Evolutionary conservation across 106 monocot species (phyloP), one percentile per base, ranked within the genome.

Genomic region (Phalaenopsis equestris): DNA sequence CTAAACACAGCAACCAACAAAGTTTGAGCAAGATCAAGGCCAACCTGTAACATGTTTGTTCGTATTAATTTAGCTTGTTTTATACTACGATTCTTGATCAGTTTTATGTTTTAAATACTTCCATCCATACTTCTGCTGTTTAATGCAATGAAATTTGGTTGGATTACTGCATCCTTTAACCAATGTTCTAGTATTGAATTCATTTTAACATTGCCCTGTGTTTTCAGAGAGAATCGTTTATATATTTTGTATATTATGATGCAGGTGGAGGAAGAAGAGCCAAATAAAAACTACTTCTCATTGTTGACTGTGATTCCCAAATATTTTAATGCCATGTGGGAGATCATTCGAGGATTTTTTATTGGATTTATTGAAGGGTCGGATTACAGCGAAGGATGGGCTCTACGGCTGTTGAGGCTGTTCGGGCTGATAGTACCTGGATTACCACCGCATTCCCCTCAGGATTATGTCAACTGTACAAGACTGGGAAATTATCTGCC

Each of bases 281-380:
- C 96, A 3, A 92, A 96, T 79, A 91, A 90, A 82, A 95, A 95
- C 77, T 95, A 90, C 77, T 95, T 95, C 82, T 86, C 87, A 2
- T 1, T 82, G 42, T 78, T 68, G 68, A 72, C 45, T 0, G 41
- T 89, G 76, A 55, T 90, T 23, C 84, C 94, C 48, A 94, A 85
- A 72, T 82, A 85, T 84, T 5, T 83, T 78, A 92, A 84, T 68
- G 88, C 92, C 2, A 12, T 72, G 49, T 86, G 83, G 85, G 96
- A 96, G 85, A 79, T 96, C 3, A 36, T 75, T 19, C 80, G 94
- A 39, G 85, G 92, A 67, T 90, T 90, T 39, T 18, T 84, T 19
- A 94, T 94, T 19, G 90, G 86, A 37, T 78, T 80, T 47, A 68
- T 77, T 18, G n/a, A 82, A 49, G 96, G 96, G 4, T 8, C 84